These are phyloP conservation scores for Solanum lycopersicoides DNA, from an alignment of 257 asterid species.

Conservation along the genomic window DNA sequence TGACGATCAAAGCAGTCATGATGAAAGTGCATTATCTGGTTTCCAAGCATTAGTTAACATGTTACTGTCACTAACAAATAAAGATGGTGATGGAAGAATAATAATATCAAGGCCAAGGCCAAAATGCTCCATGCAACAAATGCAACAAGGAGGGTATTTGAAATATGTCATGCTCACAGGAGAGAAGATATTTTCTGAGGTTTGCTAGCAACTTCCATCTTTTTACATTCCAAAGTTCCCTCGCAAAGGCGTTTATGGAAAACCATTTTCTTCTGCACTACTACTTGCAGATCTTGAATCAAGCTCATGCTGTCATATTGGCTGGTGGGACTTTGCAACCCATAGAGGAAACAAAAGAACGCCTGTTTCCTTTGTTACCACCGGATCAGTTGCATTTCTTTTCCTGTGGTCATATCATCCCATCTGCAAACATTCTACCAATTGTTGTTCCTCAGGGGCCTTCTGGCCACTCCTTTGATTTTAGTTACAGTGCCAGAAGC, in stretches of 20 bases:
- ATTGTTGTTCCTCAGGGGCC: constrained; percentile 85
- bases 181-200: constrained; percentile 90
- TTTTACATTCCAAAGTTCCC: neutral
- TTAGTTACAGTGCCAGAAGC: constrained; percentile 71
- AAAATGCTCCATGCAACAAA: constrained; percentile 33
- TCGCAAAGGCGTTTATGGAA: neutral
- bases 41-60: constrained; percentile 60
- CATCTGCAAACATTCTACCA: constrained; percentile 78
- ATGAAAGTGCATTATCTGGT: constrained; percentile 71
- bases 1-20: constrained; percentile 20
- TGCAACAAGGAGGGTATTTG: constrained; percentile 54
- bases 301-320: constrained; percentile 84
- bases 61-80: constrained; percentile 66
- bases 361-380: constrained; percentile 66
- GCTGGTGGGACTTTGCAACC: constrained; percentile 98
- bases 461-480: constrained; percentile 64
- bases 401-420: constrained; percentile 85
- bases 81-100: constrained; percentile 73
- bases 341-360: constrained; percentile 88
- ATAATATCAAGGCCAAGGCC: constrained; percentile 46
- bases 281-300: constrained; percentile 40
- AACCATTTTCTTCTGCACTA: neutral
- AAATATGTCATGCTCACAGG: constrained; percentile 97
- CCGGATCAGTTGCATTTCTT: constrained; percentile 55
- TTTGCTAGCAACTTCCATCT: constrained; percentile 16